These are phyloP conservation scores for Penicillium sp. DNA, from an alignment of 2,329 filamentous ascomycete genomes.

Conservation along the genomic window DNA sequence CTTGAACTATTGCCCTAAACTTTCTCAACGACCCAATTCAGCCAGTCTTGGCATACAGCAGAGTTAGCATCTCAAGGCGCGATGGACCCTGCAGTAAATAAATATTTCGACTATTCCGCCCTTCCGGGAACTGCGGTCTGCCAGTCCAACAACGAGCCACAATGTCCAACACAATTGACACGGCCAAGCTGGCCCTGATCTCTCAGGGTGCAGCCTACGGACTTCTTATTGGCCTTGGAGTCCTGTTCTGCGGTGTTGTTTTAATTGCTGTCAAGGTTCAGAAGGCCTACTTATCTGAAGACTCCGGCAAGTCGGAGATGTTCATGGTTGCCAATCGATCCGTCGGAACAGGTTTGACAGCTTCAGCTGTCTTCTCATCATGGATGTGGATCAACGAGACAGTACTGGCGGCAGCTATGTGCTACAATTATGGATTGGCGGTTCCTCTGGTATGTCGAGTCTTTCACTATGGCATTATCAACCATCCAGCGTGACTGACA, in stretches of 20 bases:
- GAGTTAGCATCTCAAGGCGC: conserved; percentile 1
- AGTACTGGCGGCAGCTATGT: conserved; percentile 34
- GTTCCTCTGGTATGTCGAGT: conserved; percentile 31
- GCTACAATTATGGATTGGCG: conserved; percentile 36
- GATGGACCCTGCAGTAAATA: conserved; percentile 2
- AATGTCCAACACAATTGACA: conserved; percentile 21
- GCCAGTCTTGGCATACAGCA: not conserved
- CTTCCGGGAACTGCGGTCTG: no score
- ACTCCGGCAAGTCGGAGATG: conserved; percentile 43
- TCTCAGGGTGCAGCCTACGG: conserved; percentile 43
- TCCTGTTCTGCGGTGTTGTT: conserved; percentile 50
- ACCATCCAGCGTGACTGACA: not conserved
- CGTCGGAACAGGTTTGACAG: conserved; percentile 38
- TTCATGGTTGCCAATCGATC: conserved; percentile 42
- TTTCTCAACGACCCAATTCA: not conserved
- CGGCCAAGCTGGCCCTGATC: conserved; percentile 23
- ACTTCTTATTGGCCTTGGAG: conserved; percentile 49
- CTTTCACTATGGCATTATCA: not conserved
- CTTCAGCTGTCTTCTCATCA: conserved; percentile 39
- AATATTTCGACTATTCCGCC: conserved; percentile 5
- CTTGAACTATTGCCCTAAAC: no score
- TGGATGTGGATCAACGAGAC: conserved; percentile 44
- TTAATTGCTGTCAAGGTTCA: conserved; percentile 49
- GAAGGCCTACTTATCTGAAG: conserved; percentile 31
- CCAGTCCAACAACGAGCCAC: not conserved